phyloP scores from a whole-genome alignment of 2,329 filamentous ascomycete species.

The Diaporthe nobilis region DNA sequence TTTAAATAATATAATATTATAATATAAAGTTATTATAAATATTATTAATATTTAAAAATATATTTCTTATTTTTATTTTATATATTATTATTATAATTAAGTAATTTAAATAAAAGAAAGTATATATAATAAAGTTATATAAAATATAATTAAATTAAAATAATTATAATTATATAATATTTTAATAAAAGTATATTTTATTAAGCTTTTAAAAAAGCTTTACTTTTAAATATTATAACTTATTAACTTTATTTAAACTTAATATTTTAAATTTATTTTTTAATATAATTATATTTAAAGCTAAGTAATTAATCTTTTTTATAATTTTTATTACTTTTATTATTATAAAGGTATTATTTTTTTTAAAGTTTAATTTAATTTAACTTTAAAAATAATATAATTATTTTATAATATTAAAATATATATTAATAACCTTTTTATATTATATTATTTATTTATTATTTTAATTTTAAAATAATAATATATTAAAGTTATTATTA shows the following conservation, averaged over 20 bases:
- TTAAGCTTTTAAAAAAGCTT: too few species aligned
- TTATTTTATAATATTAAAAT: background rate
- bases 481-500: too few species aligned
- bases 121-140: too few species aligned
- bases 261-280: background rate
- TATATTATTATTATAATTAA: background rate
- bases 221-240: background rate
- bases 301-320: background rate
- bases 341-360: background rate
- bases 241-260: background rate
- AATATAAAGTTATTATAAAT: background rate
- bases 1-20: background rate
- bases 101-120: rapidly evolving
- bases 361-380: background rate
- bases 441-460: background rate
- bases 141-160: too few species aligned
- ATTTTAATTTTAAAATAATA: background rate
- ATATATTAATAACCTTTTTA: background rate
- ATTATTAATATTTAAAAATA: too few species aligned
- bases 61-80: background rate
- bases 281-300: background rate
- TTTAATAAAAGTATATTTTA: too few species aligned
- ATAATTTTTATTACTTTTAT: background rate
- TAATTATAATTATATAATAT: too few species aligned
- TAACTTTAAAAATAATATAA: background rate